Evolutionary conservation across 1,284 basidiomycete genomes (phyloP).

Genomic region (Inonotus hispidus): DNA sequence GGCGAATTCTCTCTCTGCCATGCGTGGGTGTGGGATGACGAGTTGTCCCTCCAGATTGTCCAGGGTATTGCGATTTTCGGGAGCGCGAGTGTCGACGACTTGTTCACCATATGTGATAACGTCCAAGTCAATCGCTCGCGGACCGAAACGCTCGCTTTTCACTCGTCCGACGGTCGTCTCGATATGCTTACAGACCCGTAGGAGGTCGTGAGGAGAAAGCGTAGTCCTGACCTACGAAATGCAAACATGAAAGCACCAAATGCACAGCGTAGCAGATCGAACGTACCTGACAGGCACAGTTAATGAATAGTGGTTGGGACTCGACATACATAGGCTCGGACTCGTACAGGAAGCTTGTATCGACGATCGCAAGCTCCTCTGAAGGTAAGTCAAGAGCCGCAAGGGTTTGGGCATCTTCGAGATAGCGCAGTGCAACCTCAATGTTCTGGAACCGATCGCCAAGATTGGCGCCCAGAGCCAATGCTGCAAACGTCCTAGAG

Average conservation of each 20-base stretch:
- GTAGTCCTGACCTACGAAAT: conserved; percentile 68
- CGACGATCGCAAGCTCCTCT: conserved; percentile 43
- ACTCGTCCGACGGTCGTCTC: conserved; percentile 79
- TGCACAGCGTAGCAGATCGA: background rate
- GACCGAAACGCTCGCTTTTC: conserved; percentile 80
- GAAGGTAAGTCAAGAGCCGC: conserved; percentile 27
- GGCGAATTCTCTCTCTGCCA: conserved; percentile 89
- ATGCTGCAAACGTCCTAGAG: conserved; percentile 37
- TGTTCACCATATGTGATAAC: conserved; percentile 75
- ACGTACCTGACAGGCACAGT: conserved; percentile 69
- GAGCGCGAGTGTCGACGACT: conserved; percentile 53
- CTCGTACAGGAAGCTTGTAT: conserved; percentile 93
- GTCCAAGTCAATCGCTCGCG: conserved; percentile 89
- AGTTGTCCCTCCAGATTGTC: conserved; percentile 61
- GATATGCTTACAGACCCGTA: conserved; percentile 69
- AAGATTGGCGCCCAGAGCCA: conserved; percentile 89
- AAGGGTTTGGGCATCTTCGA: conserved; percentile 33
- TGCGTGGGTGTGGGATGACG: conserved; percentile 78
- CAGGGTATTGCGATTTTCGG: conserved; percentile 33
- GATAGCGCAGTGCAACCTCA: conserved; percentile 61
- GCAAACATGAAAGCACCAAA: background rate
- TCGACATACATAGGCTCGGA: conserved; percentile 94
- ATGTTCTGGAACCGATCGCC: conserved; percentile 88
- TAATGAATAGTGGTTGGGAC: conserved; percentile 87
- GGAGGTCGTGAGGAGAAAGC: conserved; percentile 56